Conservation (phyloP, 805 yeast genomes). For the Candida easanensis region DNA sequence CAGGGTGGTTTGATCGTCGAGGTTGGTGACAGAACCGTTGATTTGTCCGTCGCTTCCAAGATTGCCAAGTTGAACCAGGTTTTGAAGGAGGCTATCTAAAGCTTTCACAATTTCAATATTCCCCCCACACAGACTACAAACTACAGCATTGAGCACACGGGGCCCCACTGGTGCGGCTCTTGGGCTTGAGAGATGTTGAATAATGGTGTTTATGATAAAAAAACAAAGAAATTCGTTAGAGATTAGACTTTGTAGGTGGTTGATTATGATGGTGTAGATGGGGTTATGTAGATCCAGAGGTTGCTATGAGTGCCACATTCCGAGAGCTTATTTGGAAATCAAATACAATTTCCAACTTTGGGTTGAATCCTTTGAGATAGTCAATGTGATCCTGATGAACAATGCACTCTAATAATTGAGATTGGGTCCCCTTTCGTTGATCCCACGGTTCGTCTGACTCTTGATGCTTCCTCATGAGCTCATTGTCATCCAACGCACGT, state of each 20-base stretch:
- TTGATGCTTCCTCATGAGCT: background rate
- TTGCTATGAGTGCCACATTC: conserved; percentile 3
- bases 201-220: conserved; percentile 10
- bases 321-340: conserved; percentile 8
- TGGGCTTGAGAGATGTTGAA: background rate
- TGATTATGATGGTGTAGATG: no score
- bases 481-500: background rate
- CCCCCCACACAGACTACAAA: background rate
- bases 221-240: background rate
- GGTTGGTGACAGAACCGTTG: conserved; percentile 96
- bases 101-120: background rate
- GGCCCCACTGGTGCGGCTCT: background rate
- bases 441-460: background rate
- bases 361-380: background rate
- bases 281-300: background rate
- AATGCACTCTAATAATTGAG: background rate
- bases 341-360: conserved; percentile 2
- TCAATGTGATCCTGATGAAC: conserved; percentile 3
- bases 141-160: background rate
- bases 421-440: background rate
- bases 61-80: conserved; percentile 86
- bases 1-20: conserved; percentile 95
- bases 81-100: conserved; percentile 79
- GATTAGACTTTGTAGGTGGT: background rate
- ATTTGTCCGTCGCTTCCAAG: conserved; percentile 81